Evolutionary conservation across 2,329 filamentous ascomycete species (phyloP).

Genomic region (Reticulascus tulasneorum): DNA sequence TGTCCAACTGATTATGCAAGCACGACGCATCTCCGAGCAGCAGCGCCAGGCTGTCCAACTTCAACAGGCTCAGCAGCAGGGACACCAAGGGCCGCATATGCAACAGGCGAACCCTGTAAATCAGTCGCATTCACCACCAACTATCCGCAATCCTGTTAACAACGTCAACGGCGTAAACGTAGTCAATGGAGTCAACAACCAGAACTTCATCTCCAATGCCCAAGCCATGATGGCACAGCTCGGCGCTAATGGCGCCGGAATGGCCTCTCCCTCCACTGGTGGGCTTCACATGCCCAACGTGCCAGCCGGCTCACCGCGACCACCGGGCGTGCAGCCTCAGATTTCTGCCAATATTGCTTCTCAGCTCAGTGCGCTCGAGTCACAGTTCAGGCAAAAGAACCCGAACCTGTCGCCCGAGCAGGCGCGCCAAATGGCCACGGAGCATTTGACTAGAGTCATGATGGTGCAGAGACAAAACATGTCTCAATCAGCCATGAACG

Average conservation of each 20-base stretch:
- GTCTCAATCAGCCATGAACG: constrained; percentile 49
- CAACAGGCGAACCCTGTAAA: constrained; percentile 20
- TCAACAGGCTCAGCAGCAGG: constrained; percentile 34
- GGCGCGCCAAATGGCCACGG: constrained; percentile 46
- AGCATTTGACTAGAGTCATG: constrained; percentile 44
- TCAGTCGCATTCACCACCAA: constrained; percentile 35
- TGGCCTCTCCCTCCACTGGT: constrained; percentile 39
- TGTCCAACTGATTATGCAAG: constrained; percentile 56
- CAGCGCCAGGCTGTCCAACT: constrained; percentile 51
- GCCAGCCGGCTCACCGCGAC: constrained; percentile 41
- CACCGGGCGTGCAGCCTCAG: constrained; percentile 35
- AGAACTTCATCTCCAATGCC: constrained; percentile 48
- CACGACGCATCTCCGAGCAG: constrained; percentile 63
- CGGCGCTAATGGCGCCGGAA: constrained; percentile 37
- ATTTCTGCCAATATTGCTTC: constrained; percentile 43
- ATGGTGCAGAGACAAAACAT: constrained; percentile 40
- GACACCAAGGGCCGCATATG: constrained; percentile 16
- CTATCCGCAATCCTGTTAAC: constrained; percentile 29
- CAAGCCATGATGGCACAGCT: constrained; percentile 51
- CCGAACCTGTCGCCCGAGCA: constrained; percentile 47
- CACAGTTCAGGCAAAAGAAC: constrained; percentile 46
- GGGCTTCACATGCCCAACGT: constrained; percentile 44
- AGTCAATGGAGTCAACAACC: constrained; percentile 46
- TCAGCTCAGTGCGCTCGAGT: constrained; percentile 50
- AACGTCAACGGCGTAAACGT: constrained; percentile 32